A percentile compares a stretch with the other conserved stretches of the same genome.
phyloP scores from a whole-genome alignment of 2,329 filamentous ascomycete species.

The Curvularia lunata region DNA sequence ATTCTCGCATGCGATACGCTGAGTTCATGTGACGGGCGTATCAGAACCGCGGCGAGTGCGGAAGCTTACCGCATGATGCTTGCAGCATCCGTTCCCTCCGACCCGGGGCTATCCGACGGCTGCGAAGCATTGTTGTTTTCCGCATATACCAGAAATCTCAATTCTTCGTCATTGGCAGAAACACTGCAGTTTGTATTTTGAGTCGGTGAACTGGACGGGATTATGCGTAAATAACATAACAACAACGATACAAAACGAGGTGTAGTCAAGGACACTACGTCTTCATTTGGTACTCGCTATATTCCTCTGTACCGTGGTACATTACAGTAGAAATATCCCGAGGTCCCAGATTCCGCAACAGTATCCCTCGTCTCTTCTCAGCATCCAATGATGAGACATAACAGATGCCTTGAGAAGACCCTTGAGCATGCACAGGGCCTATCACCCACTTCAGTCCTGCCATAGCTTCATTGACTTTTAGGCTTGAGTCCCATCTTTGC shows the following conservation, averaged over 20 bases:
- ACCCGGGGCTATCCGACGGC: constrained; percentile 13
- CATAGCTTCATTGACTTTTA: not conserved
- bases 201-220: constrained; percentile 22
- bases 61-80: constrained; percentile 13
- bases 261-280: not conserved
- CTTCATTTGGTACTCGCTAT: not conserved
- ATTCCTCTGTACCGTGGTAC: not conserved
- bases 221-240: constrained; percentile 22
- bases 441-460: not conserved
- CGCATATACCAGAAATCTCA: constrained; percentile 29
- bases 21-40: not conserved
- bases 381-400: not conserved
- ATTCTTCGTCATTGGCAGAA: constrained; percentile 19
- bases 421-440: not conserved
- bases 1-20: not conserved
- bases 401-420: not conserved
- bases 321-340: not conserved
- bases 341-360: not conserved
- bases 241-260: constrained; percentile 1
- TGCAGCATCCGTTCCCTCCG: constrained; percentile 18
- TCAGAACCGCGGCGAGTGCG: constrained; percentile 20
- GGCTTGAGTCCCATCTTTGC: constrained; percentile 23
- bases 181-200: not conserved
- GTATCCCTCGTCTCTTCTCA: not conserved
- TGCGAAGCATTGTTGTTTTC: constrained; percentile 11